Base-by-base conservation (phyloP, 2,329 filamentous ascomycete genomes). In the Acarospora socialis region DNA sequence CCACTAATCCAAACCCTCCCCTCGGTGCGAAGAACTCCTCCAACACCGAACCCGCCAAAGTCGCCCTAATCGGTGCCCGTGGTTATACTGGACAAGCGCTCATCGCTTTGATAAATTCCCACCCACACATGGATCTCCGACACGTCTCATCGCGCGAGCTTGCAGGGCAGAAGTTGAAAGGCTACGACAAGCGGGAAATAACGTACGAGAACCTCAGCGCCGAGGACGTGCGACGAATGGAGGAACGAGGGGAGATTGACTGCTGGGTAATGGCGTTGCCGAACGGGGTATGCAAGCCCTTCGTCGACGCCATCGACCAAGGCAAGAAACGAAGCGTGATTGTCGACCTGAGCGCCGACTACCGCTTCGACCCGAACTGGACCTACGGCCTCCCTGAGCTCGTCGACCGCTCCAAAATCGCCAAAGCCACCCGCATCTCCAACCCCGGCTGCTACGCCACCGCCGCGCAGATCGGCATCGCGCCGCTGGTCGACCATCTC, bases 241-340 rank as follows among this genome's bases (percentile, higher is more conserved):
- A 90, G 40, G 76, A 80, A 52, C 73, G 77, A 19, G 80, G 81
- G 31, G 73, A 86, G 48, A 76, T 95, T 30, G 87, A 95, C 61
- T 90, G 81, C 60, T 95, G 86, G 86, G 81, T 95, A 26, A 90
- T 95, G 81, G 90, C 90, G 21, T 73, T 95, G 18, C 90, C 90
- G 26, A 98, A 95, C 50, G 81, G 82, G 39, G 83, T 93, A 30
- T 94, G 83, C 71, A 81, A 84, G 60, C 86, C 90, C 0, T 98
- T 79, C 45, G 79, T 95, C 7, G 82, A 95, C 42, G 87, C 87
- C 5, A 72, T 95, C 32, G 72, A 86, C 46, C 69, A 78, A 48
- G 73, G 73, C 36, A 68, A 72, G 32, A 62, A 66, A 47, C 69
- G 70, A 40, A 84, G 80, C 45, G 64, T 95, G 23, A 81, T 95